Conservation (phyloP, 1,139 yeast genomes). For the Trichomonascaceae sp. region DNA sequence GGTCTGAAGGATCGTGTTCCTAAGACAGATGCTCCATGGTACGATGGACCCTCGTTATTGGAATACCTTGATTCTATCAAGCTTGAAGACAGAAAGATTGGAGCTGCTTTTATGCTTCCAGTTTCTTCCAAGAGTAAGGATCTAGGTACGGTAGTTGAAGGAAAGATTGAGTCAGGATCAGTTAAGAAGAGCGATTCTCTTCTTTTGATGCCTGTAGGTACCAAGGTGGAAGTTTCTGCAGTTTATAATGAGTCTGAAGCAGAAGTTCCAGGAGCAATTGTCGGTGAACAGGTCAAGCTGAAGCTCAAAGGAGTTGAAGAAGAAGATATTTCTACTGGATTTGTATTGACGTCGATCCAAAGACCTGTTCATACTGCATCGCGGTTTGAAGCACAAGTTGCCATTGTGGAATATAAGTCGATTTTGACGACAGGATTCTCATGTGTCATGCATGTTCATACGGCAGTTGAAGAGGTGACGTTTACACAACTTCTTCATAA, state of each 20-base stretch:
- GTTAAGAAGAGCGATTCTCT: slow-evolving; percentile 71
- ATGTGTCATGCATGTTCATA: slow-evolving; percentile 98
- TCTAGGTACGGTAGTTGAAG: slow-evolving; percentile 95
- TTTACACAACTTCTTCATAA: slow-evolving; percentile 82
- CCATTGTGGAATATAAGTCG: slow-evolving; percentile 91
- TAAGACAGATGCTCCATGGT: slow-evolving; percentile 79
- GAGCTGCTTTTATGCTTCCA: slow-evolving; percentile 97
- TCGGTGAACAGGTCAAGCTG: slow-evolving; percentile 96
- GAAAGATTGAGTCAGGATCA: slow-evolving; percentile 95
- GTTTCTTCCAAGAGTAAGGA: slow-evolving; percentile 92
- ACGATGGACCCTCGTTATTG: slow-evolving; percentile 82
- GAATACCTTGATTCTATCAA: slow-evolving; percentile 83
- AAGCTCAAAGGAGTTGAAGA: slow-evolving; percentile 94
- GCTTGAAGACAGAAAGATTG: slow-evolving; percentile 76
- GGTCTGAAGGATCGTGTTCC: slow-evolving; percentile 85
- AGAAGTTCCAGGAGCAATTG: slow-evolving; percentile 82
- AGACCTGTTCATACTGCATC: slow-evolving; percentile 90
- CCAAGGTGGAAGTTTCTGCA: slow-evolving; percentile 72
- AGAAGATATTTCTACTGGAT: slow-evolving; percentile 90
- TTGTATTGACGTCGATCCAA: slow-evolving; percentile 77
- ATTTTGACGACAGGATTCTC: slow-evolving; percentile 92
- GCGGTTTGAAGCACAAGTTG: slow-evolving; percentile 90
- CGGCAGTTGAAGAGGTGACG: slow-evolving; percentile 93
- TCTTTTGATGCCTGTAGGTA: slow-evolving; percentile 87
- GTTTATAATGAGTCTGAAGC: slow-evolving; percentile 93